These are phyloP conservation scores for Dactylis glomerata DNA, from an alignment of 176 grass and related monocot genomes.

Conservation along the genomic window DNA sequence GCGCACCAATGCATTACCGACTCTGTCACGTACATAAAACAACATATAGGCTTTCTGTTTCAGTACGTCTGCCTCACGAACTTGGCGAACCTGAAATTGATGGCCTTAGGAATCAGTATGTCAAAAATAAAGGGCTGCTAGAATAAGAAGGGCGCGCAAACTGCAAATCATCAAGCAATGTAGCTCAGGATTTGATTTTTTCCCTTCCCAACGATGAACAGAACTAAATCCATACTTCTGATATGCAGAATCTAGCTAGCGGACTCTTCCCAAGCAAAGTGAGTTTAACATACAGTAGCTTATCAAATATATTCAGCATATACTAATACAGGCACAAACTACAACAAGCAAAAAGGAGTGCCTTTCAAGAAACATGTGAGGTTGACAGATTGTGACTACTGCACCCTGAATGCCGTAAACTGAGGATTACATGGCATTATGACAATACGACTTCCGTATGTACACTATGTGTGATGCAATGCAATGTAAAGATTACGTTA, in stretches of 20 bases:
- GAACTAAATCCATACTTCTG: background rate
- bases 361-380: background rate
- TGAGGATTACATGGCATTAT: background rate
- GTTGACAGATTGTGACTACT: background rate
- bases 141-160: background rate
- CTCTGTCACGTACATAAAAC: constrained; percentile 93
- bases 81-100: constrained; percentile 80
- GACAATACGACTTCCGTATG: background rate
- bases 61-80: constrained; percentile 81
- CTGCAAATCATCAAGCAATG: background rate
- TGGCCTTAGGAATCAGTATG: constrained; percentile 16
- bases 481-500: background rate
- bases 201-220: background rate
- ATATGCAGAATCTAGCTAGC: background rate
- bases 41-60: constrained; percentile 92
- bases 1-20: constrained; percentile 25
- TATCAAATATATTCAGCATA: constrained; percentile 7
- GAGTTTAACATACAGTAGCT: background rate
- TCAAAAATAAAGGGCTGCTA: constrained; percentile 8
- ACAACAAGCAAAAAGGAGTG: background rate
- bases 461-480: background rate
- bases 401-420: background rate
- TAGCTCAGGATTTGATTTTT: background rate
- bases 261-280: background rate
- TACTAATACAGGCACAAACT: background rate